A percentile compares a stretch with the other conserved stretches of the same genome.
Evolutionary conservation across 257 asterid species (phyloP).

Genomic region (Ballota nigra): DNA sequence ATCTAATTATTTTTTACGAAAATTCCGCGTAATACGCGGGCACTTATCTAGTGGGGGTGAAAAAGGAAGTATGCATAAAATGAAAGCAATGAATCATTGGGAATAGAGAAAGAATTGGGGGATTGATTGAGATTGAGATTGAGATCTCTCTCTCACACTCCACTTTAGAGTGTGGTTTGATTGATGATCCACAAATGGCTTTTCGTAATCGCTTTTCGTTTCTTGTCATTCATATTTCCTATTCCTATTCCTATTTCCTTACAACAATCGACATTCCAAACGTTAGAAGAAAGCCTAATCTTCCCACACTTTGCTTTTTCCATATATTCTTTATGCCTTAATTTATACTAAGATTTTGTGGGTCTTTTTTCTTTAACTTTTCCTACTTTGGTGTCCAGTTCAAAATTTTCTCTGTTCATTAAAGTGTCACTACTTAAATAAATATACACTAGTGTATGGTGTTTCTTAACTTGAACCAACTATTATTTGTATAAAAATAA

Average conservation of each 20-base stretch:
- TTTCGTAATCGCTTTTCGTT: slow-evolving; percentile 20
- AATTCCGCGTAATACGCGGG: too few relatives aligned
- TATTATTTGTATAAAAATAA: too few relatives aligned
- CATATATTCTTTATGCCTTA: slow-evolving; percentile 32
- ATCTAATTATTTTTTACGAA: too few relatives aligned
- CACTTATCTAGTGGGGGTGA: not conserved
- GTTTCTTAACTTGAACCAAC: not conserved
- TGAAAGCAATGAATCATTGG: slow-evolving; percentile 29
- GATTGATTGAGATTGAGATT: slow-evolving; percentile 22
- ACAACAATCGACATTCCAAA: slow-evolving; percentile 47
- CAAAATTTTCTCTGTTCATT: not conserved
- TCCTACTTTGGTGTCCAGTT: not conserved
- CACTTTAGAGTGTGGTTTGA: slow-evolving; percentile 28
- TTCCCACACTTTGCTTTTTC: slow-evolving; percentile 33
- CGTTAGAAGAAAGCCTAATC: slow-evolving; percentile 52
- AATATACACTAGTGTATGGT: not conserved
- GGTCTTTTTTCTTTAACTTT: slow-evolving; percentile 20
- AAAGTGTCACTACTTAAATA: not conserved
- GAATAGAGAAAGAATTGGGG: slow-evolving; percentile 26
- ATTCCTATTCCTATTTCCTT: slow-evolving; percentile 28
- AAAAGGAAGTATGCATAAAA: slow-evolving; percentile 7
- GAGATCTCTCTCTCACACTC: not conserved
- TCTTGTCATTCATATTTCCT: slow-evolving; percentile 7
- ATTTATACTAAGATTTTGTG: slow-evolving; percentile 26
- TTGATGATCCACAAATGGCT: slow-evolving; percentile 26